A percentile compares a stretch with the other conserved stretches of the same genome.
These are phyloP conservation scores for Aureobasidium sp. DNA, from an alignment of 2,329 filamentous ascomycete genomes.

Conservation along the genomic window DNA sequence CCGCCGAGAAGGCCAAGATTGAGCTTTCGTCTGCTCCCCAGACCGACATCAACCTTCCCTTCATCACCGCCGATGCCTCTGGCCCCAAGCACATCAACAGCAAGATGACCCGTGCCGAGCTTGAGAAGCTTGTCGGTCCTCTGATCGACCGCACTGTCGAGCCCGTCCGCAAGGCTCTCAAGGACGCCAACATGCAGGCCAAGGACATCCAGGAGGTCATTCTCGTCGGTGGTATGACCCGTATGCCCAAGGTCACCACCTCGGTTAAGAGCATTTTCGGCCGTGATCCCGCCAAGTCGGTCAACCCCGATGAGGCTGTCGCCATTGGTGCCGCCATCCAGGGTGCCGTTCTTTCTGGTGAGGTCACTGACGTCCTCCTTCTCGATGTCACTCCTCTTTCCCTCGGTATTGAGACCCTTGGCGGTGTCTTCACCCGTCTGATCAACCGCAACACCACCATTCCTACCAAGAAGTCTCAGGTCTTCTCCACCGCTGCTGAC, in stretches of 20 bases:
- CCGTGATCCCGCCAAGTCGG: slow-evolving; percentile 99
- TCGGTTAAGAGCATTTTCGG: slow-evolving; percentile 83
- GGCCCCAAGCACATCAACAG: slow-evolving; percentile 99
- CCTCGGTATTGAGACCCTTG: slow-evolving; percentile 98
- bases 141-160: slow-evolving; percentile 89
- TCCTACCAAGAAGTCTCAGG: slow-evolving; percentile 17
- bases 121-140: slow-evolving; percentile 96
- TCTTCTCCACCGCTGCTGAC: slow-evolving; percentile 8
- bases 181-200: slow-evolving; percentile 83
- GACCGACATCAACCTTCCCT: slow-evolving; percentile 97
- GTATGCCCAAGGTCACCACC: slow-evolving; percentile 79
- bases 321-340: slow-evolving; percentile 98
- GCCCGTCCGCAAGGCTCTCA: slow-evolving; percentile 91
- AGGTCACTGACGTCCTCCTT: slow-evolving; percentile 93
- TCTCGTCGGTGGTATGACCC: slow-evolving; percentile 95
- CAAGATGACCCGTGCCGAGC: slow-evolving; percentile 95
- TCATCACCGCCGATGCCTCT: slow-evolving; percentile 75
- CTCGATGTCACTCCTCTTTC: slow-evolving; percentile 95
- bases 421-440: slow-evolving; percentile 95
- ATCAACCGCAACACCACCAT: slow-evolving; percentile 53
- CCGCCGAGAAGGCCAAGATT: slow-evolving; percentile 99
- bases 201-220: slow-evolving; percentile 95
- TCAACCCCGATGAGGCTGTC: slow-evolving; percentile 99
- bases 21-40: slow-evolving; percentile 95
- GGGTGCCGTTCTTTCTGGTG: slow-evolving; percentile 96